Conservation (phyloP, 495 filamentous ascomycete species). For the Acidiella bohemica region DNA sequence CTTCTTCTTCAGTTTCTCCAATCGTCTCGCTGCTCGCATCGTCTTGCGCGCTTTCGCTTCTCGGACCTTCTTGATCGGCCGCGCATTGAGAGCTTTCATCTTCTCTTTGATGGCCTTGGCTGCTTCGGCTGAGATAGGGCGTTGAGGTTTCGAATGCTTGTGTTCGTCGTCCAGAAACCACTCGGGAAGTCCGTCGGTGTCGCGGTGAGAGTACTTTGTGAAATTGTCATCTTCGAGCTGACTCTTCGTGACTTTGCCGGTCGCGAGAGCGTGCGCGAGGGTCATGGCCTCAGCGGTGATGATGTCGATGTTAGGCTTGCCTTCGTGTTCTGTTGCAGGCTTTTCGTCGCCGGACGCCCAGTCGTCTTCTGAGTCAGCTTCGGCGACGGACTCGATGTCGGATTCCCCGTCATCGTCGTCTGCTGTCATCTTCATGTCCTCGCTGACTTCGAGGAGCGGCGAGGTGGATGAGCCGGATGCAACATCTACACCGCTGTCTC, state of each 20-base stretch:
- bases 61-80: constrained; percentile 97
- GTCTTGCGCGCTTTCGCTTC: constrained; percentile 95
- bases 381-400: constrained; percentile 37
- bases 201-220: constrained; percentile 83
- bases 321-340: constrained; percentile 20
- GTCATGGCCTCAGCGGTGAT: constrained; percentile 99
- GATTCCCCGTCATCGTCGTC: constrained; percentile 10
- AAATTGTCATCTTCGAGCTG: constrained; percentile 82
- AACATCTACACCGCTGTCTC: constrained; percentile 40
- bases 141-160: constrained; percentile 67
- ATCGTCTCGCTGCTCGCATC: constrained; percentile 74
- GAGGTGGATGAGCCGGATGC: constrained; percentile 23
- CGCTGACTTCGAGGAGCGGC: constrained; percentile 3
- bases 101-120: constrained; percentile 94
- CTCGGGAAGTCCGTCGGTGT: constrained; percentile 84
- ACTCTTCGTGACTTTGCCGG: constrained; percentile 60
- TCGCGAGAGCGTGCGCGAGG: constrained; percentile 82
- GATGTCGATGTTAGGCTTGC: constrained; percentile 75
- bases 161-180: constrained; percentile 95
- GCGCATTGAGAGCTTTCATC: constrained; percentile 79
- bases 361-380: constrained; percentile 45
- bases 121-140: constrained; percentile 78
- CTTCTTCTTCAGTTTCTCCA: constrained; percentile 96
- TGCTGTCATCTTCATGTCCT: background rate
- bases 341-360: constrained; percentile 57